Conservation (phyloP, 1,139 yeast species). For the Starmera stellimalicola region DNA sequence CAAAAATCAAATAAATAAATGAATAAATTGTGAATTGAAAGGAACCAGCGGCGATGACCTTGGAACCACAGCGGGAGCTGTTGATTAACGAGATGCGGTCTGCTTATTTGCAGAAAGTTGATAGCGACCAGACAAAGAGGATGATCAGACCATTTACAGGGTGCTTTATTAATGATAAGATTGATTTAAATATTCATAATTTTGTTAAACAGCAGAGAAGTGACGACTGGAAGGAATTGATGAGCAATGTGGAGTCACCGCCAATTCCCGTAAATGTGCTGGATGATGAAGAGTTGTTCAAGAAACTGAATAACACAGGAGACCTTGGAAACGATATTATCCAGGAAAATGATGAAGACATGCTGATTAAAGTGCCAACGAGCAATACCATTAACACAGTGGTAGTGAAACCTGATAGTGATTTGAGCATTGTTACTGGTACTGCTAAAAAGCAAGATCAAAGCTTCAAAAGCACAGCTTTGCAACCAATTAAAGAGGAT, state of each 20-base stretch:
- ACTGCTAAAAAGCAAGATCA: no score
- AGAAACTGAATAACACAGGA: constrained; percentile 4
- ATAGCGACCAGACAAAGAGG: constrained; percentile 16
- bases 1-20: background rate
- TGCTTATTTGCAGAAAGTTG: constrained; percentile 11
- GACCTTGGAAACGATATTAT: background rate
- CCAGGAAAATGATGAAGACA: background rate
- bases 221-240: constrained; percentile 7
- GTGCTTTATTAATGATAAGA: constrained; percentile 1
- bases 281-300: constrained; percentile 11
- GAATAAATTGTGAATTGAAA: background rate
- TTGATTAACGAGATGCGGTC: constrained; percentile 14
- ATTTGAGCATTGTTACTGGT: no score
- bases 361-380: background rate
- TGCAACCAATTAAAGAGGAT: background rate
- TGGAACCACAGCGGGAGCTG: constrained; percentile 7
- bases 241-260: constrained; percentile 16
- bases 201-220: background rate
- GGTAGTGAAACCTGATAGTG: no score
- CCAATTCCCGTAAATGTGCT: constrained; percentile 22
- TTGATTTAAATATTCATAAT: constrained; percentile 1
- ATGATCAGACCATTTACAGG: constrained; percentile 13
- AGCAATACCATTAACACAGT: background rate
- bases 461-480: background rate
- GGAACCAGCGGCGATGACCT: constrained; percentile 9